These are phyloP conservation scores for Pythium myriotylum DNA, from an alignment of 352 stramenopile genomes.

Conservation along the genomic window DNA sequence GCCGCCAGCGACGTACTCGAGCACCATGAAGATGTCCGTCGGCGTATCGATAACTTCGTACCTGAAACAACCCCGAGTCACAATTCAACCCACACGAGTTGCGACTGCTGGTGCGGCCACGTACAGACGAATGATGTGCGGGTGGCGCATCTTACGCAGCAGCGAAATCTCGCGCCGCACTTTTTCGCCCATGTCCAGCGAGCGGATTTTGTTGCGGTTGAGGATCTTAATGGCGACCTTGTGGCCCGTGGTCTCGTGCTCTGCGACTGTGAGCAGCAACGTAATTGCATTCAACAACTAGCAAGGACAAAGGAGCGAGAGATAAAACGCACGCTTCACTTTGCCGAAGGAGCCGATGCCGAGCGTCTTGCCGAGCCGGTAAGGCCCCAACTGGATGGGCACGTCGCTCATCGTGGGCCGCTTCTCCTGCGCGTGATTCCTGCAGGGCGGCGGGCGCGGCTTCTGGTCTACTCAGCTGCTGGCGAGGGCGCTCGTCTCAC, in stretches of 20 bases:
- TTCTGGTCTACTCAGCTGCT: no score
- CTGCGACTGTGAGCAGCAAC: constrained; percentile 82
- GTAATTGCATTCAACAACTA: no score
- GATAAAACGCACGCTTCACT: constrained; percentile 91
- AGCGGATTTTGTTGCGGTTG: constrained; percentile 99
- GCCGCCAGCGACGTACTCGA: constrained; percentile 94
- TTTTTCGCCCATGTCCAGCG: constrained; percentile 99
- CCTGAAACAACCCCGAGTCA: constrained; percentile 29
- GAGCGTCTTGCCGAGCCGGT: constrained; percentile 98
- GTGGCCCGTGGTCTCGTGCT: constrained; percentile 97
- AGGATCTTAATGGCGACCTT: constrained; percentile 99
- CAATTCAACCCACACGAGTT: neutral
- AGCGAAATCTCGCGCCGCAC: constrained; percentile 99
- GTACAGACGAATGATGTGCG: constrained; percentile 99
- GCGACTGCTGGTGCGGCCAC: constrained; percentile 42
- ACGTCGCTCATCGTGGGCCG: constrained; percentile 68
- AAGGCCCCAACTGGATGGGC: constrained; percentile 96
- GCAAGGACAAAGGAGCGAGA: neutral
- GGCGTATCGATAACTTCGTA: constrained; percentile 99
- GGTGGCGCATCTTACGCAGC: constrained; percentile 98
- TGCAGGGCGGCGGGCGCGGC: neutral
- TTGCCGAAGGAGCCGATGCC: constrained; percentile 99
- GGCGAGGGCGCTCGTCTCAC: no score
- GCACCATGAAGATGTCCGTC: constrained; percentile 97
- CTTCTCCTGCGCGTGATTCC: constrained; percentile 8